Evolutionary conservation across 1,139 yeast genomes (phyloP), one percentile per base, ranked within the genome.

Genomic region (Candida smagusa): DNA sequence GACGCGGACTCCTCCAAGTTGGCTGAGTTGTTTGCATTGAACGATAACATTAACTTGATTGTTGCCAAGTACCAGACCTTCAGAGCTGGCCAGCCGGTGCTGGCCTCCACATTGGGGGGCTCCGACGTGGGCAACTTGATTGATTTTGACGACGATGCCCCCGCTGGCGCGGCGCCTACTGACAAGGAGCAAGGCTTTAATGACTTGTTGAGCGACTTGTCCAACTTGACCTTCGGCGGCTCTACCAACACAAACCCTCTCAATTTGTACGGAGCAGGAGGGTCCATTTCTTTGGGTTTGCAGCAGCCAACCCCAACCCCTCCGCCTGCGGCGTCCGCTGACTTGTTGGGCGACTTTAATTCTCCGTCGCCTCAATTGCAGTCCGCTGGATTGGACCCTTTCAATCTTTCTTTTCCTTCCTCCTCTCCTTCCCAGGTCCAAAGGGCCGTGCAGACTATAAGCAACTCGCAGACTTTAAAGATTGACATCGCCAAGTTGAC

Each of bases 31-130:
- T 68, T 87, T 39, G 72, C 72, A 22, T 70, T 92, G 44, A 88
- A 88, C 57, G 97, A 88, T 56, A 76, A 77, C 43, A 84, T 90
- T 46, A 84, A 87, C 52, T 70, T 77, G 9, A 73, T 88, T 38
- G 63, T 88, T 38, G 72, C 74, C 37, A 88, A 87, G 61, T 88
- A 77, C 63, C 78, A 74, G 38, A 66, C 79, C 24, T 67, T 88
- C 52, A 81, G 78, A 55, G 63, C 71, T 33, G 95, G 95, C 29
- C 78, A 85, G 44, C 58, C 72, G 16, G 70, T 67, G 16, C 77
- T 70, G 42, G 95, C 95, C 7, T 61, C 80, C 1, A 65, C 74
- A 45, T 76, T 86, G 38, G 46, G 63, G 7, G 64, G 62, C n/a
- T 61, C 68, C 22, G 65, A 67, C 19, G 59, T 63, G 28, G 61